Evolutionary conservation across 805 yeast genomes (phyloP).

Genomic region (Diddensiella santjacobensis): DNA sequence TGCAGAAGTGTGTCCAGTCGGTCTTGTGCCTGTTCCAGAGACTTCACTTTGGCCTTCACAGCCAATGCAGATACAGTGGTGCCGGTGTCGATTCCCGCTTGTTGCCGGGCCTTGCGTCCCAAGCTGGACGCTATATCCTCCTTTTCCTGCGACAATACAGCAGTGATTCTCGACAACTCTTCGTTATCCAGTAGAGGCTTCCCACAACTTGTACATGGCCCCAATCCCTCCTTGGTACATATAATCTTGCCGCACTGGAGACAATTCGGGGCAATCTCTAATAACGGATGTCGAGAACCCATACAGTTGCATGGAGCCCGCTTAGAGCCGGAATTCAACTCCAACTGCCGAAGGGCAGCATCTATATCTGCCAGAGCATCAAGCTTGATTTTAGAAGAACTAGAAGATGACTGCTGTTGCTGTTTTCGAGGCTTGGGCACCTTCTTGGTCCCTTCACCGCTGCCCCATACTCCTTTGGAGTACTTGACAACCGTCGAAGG

Average conservation of each 20-base stretch:
- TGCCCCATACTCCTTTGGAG: constrained; percentile 18
- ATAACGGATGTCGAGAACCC: constrained; percentile 83
- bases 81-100: constrained; percentile 35
- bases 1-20: constrained; percentile 68
- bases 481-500: constrained; percentile 5
- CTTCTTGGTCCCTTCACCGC: constrained; percentile 4
- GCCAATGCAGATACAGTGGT: constrained; percentile 10
- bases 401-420: background rate
- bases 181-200: constrained; percentile 54
- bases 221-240: constrained; percentile 84
- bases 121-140: constrained; percentile 35
- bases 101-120: constrained; percentile 36
- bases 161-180: constrained; percentile 54
- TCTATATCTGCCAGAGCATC: constrained; percentile 64
- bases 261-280: constrained; percentile 90
- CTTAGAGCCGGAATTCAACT: constrained; percentile 32
- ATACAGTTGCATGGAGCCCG: constrained; percentile 68
- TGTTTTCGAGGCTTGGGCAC: constrained; percentile 2
- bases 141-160: constrained; percentile 58
- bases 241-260: constrained; percentile 91
- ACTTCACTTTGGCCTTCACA: constrained; percentile 45
- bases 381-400: constrained; percentile 36
- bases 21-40: constrained; percentile 63
- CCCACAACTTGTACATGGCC: constrained; percentile 85
- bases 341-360: constrained; percentile 53